phyloP scores from a whole-genome alignment of 306 rosid species.

The Castanospermum australe region DNA sequence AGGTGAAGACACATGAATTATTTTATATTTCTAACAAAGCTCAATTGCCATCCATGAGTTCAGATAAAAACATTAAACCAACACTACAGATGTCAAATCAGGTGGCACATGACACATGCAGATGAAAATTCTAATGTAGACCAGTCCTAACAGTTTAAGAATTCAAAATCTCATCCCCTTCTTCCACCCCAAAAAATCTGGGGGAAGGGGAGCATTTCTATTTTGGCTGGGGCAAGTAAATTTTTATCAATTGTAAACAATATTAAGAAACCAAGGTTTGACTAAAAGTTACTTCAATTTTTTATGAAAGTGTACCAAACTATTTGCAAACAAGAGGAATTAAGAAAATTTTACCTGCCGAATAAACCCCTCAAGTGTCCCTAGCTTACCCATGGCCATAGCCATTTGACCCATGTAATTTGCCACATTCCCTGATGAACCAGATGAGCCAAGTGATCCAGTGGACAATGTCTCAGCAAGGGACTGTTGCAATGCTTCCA shows the following conservation, averaged over 20 bases:
- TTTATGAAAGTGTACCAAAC: neutral
- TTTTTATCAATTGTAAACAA: neutral
- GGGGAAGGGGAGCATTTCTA: neutral
- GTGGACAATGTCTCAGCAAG: slow-evolving; percentile 84
- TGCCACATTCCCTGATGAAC: slow-evolving; percentile 89
- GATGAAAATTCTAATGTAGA: neutral
- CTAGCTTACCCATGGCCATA: slow-evolving; percentile 97
- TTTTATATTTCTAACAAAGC: no score
- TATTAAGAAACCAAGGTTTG: neutral
- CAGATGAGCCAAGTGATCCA: slow-evolving; percentile 70
- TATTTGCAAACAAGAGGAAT: neutral
- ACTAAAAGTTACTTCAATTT: neutral
- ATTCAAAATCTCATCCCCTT: neutral
- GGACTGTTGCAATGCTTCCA: slow-evolving; percentile 97
- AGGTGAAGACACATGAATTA: no score
- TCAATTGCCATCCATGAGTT: neutral
- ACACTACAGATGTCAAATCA: neutral
- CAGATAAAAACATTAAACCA: neutral
- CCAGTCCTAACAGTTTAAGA: neutral
- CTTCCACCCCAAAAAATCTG: neutral
- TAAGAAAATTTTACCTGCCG: slow-evolving; percentile 69
- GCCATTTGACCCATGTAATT: slow-evolving; percentile 99
- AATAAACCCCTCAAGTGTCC: slow-evolving; percentile 88
- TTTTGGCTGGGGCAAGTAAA: neutral
- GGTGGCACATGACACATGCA: neutral